Base-by-base conservation (phyloP, 2,329 filamentous ascomycete genomes). In the Emergomyces africanus region DNA sequence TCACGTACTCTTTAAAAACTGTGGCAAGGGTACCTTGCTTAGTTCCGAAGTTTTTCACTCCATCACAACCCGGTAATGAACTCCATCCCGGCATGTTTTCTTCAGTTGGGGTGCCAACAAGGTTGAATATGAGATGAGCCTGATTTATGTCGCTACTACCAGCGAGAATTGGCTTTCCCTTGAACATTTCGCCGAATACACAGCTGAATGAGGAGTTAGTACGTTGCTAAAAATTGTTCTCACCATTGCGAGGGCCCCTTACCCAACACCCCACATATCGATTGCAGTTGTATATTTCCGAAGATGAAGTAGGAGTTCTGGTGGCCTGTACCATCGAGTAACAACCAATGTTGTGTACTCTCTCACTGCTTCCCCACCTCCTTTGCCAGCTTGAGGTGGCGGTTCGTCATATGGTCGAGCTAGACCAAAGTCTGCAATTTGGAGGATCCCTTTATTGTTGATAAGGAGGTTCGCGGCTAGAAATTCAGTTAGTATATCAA, bases 281-380 rank as follows among this genome's bases (percentile, higher is more conserved):
- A 99, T 96, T 10, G 94, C 91, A 15, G 91, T 90, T n/a, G 94
- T 99, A 74, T 99, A 99, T 64, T 84, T 84, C 66, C 90, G 86
- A 37, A 99, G 79, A 64, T 92, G 88, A 54, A 99, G 80, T 37
- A 99, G 78, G 44, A 99, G 79, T 79, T 99, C 94, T 0, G 94
- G 94, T 39, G 94, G 94, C 28, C 94, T 82, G 71, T 99, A 99
- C 94, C 94, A 99, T 68, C 94, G 80, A 18, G 94, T 99, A 12
- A 99, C 94, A 20, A 99, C 94, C 15, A 97, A 78, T n/a, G 88
- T 90, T 4, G 94, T 99, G 74, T 99, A 99, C 64, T 97, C 91
- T 68, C 91, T 82, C 60, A 83, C 83, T 0, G 91, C 91, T 59
- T 92, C 87, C 49, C 94, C 92, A 62, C 89, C 89, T 42, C 90